These are phyloP conservation scores for Blepharisma japonicum DNA, from an alignment of 73 alveolate genomes.

Conservation along the genomic window DNA sequence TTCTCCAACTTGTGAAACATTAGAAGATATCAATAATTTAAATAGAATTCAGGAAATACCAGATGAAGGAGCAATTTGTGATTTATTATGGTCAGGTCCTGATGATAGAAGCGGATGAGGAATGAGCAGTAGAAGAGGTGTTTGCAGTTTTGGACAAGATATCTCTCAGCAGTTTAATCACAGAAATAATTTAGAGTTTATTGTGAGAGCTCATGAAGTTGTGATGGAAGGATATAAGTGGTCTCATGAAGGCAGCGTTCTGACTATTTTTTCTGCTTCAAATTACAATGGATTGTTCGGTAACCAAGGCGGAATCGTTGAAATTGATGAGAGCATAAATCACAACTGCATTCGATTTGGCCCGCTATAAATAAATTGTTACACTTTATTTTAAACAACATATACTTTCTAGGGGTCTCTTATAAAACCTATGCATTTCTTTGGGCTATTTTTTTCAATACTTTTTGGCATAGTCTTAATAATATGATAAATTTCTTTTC, in stretches of 20 bases:
- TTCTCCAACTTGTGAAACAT: slow-evolving; percentile 58
- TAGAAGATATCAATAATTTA: slow-evolving; percentile 71
- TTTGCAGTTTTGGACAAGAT: slow-evolving; percentile 90
- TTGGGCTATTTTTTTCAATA: too few relatives aligned
- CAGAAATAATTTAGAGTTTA: slow-evolving; percentile 45
- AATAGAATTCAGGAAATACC: slow-evolving; percentile 83
- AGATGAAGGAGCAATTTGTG: slow-evolving; percentile 81
- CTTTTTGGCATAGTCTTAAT: too few relatives aligned
- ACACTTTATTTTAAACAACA: too few relatives aligned
- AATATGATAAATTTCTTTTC: too few relatives aligned
- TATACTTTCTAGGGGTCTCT: too few relatives aligned
- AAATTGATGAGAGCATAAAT: slow-evolving; percentile 58
- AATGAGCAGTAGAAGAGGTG: slow-evolving; percentile 76
- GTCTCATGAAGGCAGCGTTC: slow-evolving; percentile 71
- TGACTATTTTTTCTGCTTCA: slow-evolving; percentile 73
- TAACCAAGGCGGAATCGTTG: slow-evolving; percentile 62
- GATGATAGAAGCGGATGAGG: slow-evolving; percentile 92
- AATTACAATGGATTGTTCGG: slow-evolving; percentile 72
- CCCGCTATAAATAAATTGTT: slow-evolving; percentile 19
- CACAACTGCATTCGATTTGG: slow-evolving; percentile 49
- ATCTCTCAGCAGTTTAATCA: slow-evolving; percentile 82
- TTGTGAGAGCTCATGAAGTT: slow-evolving; percentile 73
- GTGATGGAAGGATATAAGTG: slow-evolving; percentile 89
- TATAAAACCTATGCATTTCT: too few relatives aligned
- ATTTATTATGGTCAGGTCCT: slow-evolving; percentile 77